Conservation (phyloP, 129 eudicot genomes). For the Helianthus tuberosus region DNA sequence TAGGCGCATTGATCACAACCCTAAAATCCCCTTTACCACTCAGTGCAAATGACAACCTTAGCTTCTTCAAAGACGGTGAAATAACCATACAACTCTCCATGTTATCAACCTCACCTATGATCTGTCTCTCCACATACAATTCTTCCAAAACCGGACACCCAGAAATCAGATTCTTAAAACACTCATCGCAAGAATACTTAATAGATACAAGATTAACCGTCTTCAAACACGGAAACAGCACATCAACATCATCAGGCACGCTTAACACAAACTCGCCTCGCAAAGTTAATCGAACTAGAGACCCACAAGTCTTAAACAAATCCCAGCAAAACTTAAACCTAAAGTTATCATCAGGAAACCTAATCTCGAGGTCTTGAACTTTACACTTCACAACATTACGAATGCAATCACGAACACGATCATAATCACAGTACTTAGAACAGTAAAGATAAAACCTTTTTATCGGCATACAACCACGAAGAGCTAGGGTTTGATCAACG, state of each 20-base stretch:
- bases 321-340: conserved; percentile 27
- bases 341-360: conserved; percentile 22
- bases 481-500: conserved; percentile 23
- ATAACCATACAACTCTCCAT: not conserved
- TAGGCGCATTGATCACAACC: conserved; percentile 28
- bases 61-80: conserved; percentile 25
- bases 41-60: not conserved
- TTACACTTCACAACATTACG: not conserved
- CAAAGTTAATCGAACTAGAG: conserved; percentile 26
- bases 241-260: not conserved
- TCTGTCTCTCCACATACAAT: conserved; percentile 30
- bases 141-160: conserved; percentile 35
- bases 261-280: conserved; percentile 18
- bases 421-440: conserved; percentile 18
- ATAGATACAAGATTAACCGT: not conserved
- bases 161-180: conserved; percentile 22
- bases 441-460: conserved; percentile 21
- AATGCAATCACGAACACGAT: conserved; percentile 24
- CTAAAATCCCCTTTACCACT: not conserved
- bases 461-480: conserved; percentile 23
- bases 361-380: conserved; percentile 18
- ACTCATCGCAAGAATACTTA: not conserved
- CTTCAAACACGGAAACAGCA: conserved; percentile 32
- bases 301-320: conserved; percentile 10
- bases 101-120: not conserved